A percentile compares a stretch with the other conserved stretches of the same genome.
Evolutionary conservation across 768 basidiomycete genomes (phyloP).

Genomic region (Tricholoma sp.): DNA sequence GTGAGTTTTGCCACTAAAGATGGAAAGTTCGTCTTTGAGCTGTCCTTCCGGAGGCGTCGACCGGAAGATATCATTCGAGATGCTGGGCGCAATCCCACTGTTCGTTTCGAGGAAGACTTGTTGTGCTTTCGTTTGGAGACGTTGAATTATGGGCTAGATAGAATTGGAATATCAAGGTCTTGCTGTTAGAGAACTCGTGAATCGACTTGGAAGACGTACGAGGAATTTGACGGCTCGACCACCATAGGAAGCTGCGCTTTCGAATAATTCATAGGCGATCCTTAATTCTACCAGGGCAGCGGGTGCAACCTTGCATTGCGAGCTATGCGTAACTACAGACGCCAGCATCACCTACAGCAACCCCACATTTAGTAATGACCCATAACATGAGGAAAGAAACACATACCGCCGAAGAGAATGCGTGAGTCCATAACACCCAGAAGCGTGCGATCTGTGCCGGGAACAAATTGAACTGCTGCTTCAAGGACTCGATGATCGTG

Average conservation of each 20-base stretch:
- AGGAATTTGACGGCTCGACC: constrained; percentile 69
- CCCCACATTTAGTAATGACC: not conserved
- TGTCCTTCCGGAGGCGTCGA: constrained; percentile 38
- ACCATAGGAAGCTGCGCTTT: constrained; percentile 53
- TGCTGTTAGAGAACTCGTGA: not conserved
- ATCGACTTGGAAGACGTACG: constrained; percentile 31
- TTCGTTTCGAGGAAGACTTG: constrained; percentile 42
- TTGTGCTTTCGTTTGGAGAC: constrained; percentile 58
- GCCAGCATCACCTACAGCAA: constrained; percentile 61
- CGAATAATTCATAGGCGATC: constrained; percentile 59
- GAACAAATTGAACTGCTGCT: constrained; percentile 43
- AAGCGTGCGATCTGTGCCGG: constrained; percentile 58
- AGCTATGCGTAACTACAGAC: constrained; percentile 68
- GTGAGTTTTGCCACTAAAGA: constrained; percentile 73
- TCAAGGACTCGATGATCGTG: constrained; percentile 46
- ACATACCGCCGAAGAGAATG: constrained; percentile 59
- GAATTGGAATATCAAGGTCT: not conserved
- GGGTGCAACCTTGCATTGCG: constrained; percentile 61
- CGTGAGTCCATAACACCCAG: constrained; percentile 72
- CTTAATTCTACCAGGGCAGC: constrained; percentile 66
- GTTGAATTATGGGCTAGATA: constrained; percentile 61
- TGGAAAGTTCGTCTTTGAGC: constrained; percentile 61
- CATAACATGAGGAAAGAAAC: not conserved
- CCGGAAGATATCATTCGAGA: constrained; percentile 56
- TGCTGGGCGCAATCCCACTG: constrained; percentile 39